phyloP scores from a whole-genome alignment of 257 asterid genomes.

The Solanum medicagineum region DNA sequence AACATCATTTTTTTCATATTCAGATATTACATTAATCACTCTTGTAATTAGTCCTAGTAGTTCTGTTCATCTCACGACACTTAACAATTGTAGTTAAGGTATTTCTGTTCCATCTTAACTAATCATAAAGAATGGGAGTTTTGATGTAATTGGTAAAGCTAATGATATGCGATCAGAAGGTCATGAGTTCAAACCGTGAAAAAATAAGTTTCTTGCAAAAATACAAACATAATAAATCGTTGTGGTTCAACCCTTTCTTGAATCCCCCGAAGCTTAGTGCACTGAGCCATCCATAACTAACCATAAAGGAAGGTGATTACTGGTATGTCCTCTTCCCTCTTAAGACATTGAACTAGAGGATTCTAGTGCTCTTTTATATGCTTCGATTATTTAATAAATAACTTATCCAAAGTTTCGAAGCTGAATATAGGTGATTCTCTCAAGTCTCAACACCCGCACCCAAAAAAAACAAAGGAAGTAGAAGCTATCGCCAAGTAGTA shows the following conservation, averaged over 20 bases:
- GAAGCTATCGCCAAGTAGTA: neutral
- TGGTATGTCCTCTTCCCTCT: neutral
- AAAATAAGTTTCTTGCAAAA: neutral
- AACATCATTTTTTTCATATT: neutral
- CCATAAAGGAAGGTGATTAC: neutral
- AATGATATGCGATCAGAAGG: neutral
- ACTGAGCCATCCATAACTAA: accelerated
- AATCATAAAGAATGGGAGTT: neutral
- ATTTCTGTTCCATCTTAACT: neutral
- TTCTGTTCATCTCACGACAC: neutral
- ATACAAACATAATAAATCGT: neutral
- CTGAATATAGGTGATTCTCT: neutral
- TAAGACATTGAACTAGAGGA: neutral
- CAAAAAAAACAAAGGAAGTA: neutral
- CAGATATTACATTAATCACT: neutral
- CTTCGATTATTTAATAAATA: neutral
- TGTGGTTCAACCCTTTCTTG: neutral
- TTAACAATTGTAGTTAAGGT: neutral
- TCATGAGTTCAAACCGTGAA: neutral
- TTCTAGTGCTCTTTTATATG: neutral
- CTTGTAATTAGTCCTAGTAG: neutral
- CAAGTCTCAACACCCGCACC: no score
- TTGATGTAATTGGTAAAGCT: neutral
- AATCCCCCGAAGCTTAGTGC: neutral
- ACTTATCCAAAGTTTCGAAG: neutral